A percentile compares a stretch with the other conserved stretches of the same genome.
phyloP scores from a whole-genome alignment of 768 basidiomycete genomes.

The Chalciporus chontae region DNA sequence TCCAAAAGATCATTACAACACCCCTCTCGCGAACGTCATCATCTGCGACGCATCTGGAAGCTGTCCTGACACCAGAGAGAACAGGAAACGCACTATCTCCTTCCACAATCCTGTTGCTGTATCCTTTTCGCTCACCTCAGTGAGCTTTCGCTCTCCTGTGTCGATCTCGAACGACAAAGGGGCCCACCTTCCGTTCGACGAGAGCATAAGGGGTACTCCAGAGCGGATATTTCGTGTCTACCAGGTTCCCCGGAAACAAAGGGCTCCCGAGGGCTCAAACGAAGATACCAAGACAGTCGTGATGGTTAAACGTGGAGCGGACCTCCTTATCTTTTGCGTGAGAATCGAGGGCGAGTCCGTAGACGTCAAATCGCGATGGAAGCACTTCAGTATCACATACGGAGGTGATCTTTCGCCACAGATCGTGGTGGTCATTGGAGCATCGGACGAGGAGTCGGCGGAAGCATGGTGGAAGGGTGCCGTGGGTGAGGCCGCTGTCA shows the following conservation, averaged over 20 bases:
- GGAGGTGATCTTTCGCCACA: slow-evolving; percentile 26
- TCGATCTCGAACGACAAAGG: slow-evolving; percentile 14
- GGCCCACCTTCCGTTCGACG: slow-evolving; percentile 22
- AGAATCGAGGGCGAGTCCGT: slow-evolving; percentile 1
- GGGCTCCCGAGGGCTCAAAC: not conserved
- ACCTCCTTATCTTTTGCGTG: slow-evolving; percentile 26
- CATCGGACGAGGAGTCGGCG: slow-evolving; percentile 8
- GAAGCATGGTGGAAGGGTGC: slow-evolving; percentile 20
- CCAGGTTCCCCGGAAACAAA: slow-evolving; percentile 14
- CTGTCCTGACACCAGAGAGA: not conserved
- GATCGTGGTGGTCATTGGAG: slow-evolving; percentile 24
- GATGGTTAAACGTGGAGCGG: slow-evolving; percentile 20
- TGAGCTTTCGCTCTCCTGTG: slow-evolving; percentile 24
- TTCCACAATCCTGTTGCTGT: slow-evolving; percentile 22
- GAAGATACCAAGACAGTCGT: slow-evolving; percentile 7
- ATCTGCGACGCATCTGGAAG: slow-evolving; percentile 19
- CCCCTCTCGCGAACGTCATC: slow-evolving; percentile 20
- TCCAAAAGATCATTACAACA: slow-evolving; percentile 2
- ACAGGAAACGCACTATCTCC: slow-evolving; percentile 21
- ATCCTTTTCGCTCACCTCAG: slow-evolving; percentile 6
- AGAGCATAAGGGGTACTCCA: slow-evolving; percentile 3
- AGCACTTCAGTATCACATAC: slow-evolving; percentile 24
- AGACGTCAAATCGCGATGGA: slow-evolving; percentile 22
- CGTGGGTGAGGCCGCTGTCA: not conserved
- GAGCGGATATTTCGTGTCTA: slow-evolving; percentile 20